Conservation (phyloP, 176 grass and related monocot species). For the Avena eriantha region DNA sequence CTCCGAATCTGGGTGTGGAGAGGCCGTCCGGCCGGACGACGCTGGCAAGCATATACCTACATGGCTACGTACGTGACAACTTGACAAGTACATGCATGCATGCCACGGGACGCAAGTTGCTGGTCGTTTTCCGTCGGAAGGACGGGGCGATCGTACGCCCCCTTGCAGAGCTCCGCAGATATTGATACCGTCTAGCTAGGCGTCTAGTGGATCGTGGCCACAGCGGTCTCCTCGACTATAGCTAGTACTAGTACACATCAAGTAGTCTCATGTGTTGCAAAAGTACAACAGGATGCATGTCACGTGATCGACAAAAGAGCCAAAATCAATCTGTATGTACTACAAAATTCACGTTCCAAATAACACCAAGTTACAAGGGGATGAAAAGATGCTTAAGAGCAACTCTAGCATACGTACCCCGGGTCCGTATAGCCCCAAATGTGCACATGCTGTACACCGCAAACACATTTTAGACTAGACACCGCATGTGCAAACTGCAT, state of each 20-base stretch:
- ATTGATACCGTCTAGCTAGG: constrained; percentile 12
- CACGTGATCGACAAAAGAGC: neutral
- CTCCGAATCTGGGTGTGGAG: constrained; percentile 2
- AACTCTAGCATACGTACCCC: too few species aligned
- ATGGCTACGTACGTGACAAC: neutral
- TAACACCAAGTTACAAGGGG: neutral
- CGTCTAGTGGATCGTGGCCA: neutral
- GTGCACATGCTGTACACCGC: too few species aligned
- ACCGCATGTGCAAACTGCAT: too few species aligned
- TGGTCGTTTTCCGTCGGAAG: neutral
- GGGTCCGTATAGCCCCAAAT: too few species aligned
- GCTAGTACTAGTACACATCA: neutral
- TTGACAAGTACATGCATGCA: constrained; percentile 31
- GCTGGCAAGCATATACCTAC: neutral
- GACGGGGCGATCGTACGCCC: neutral
- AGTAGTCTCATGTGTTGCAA: neutral
- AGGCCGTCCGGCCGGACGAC: neutral
- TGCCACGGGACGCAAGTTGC: neutral
- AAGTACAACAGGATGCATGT: neutral
- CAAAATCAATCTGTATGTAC: neutral
- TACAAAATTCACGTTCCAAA: neutral
- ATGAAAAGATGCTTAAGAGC: too few species aligned
- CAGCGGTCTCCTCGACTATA: neutral
- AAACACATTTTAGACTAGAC: too few species aligned
- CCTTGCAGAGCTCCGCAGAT: neutral